Evolutionary conservation across 768 basidiomycete species (phyloP), one percentile per base, ranked within the genome.

Genomic region (Chalciporus sphaerocephalus): DNA sequence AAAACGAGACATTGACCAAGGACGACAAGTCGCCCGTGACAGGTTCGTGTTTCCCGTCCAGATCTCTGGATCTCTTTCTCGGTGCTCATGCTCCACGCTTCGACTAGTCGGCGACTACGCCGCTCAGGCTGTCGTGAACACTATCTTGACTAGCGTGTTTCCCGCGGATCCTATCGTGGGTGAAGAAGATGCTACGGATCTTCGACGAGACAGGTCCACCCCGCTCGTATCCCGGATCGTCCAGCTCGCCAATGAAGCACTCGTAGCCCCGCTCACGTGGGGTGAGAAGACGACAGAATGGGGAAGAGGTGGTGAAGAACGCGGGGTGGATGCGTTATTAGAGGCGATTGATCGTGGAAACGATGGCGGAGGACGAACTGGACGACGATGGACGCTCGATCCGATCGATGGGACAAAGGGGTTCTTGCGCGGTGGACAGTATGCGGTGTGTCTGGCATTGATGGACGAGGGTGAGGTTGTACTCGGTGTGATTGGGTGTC

Each of bases 71-170:
- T 27, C 27, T 10, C 27, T 25, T 25, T 7, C 7, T 3, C 24
- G 24, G 11, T 25, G 2, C 13, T 12, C 10, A 13, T 13, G 10
- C 5, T 12, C n/a, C n/a, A n/a, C n/a, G n/a, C n/a, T n/a, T n/a
- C n/a, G n/a, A n/a, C n/a, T n/a, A 94, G 93, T 96, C 17, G 96
- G 87, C 28, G 96, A 98, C 67, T 93, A 85, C 65, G 79, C 94
- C 4, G 90, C 94, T 0, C 96, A 99, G 61, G 91, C 94, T 0
- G 80, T 98, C 33, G 83, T 99, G 56, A 87, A 86, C 48, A 74
- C 84, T 7, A 85, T 97, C 59, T 78, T 99, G 27, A 62, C 67
- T 13, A 70, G 71, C 11, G 81, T 84, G 0, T 98, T 96, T 67
- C 95, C 94, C 0, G 55, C 74, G 1, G 93, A 97, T 66, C 79